Base-by-base conservation (phyloP, 805 yeast genomes). In the Yamadazyma tumulicola region DNA sequence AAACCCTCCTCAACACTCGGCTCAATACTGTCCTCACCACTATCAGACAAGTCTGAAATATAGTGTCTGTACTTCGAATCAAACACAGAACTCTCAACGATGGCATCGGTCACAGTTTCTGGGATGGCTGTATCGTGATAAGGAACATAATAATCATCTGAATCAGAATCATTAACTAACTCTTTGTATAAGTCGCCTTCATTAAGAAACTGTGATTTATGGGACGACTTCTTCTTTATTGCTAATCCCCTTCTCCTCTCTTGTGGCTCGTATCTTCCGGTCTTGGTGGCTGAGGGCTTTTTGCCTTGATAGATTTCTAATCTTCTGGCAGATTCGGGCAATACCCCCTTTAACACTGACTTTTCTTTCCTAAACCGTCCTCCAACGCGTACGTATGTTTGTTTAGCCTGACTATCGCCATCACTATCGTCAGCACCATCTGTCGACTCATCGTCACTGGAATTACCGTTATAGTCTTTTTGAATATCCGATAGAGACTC, bases 241-340 rank as follows among this genome's bases (percentile, higher is more conserved):
- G 70, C 72, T 32, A 65, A 41, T 3, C 72, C 72, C 36, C 53
- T 61, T 28, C 71, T 46, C 20, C 17, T 54, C 46, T 22, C 52
- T 54, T 6, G 35, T 4, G 5, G 37, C 30, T 19, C 18, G 32
- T 26, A 14, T 29, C 21, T 23, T 29, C 25, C 18, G 29, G 19
- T 25, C 29, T 35, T 23, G 8, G 33, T 11, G 4, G n/a, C 4
- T 5, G 16, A n/a, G 14, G 26, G 8, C 14, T 12, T 19, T 16
- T 37, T 22, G 24, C 27, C 36, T 26, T 51, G 51, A 30, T 50
- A 61, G 10, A 54, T 42, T 5, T 45, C 49, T 6, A 62, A 43
- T 15, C 67, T 38, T 37, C 58, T 64, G 4, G 67, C 63, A 3
- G 69, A 64, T 34, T 64, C 70, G 0, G 72, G 72, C 10, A 64